These are phyloP conservation scores for Globisporangium radiosum DNA, from an alignment of 352 stramenopile genomes.

Conservation along the genomic window DNA sequence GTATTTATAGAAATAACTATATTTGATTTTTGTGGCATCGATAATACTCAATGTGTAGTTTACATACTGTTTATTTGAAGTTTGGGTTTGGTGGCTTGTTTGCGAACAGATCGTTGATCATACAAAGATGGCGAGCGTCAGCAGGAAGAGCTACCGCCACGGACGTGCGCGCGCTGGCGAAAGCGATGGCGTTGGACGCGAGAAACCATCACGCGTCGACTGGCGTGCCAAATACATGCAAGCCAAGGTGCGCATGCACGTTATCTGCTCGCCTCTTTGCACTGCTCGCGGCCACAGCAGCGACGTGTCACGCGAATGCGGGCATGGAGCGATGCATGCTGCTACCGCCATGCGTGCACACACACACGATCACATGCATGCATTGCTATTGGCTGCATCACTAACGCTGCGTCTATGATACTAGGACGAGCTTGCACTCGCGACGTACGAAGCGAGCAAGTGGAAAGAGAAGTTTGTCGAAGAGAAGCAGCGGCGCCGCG, in stretches of 20 bases:
- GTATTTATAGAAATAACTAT: too few species aligned
- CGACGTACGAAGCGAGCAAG: constrained; percentile 56
- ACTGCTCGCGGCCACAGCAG: not conserved
- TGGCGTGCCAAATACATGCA: constrained; percentile 40
- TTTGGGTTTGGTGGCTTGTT: too few species aligned
- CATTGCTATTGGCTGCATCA: too few species aligned
- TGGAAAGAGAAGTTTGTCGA: constrained; percentile 81
- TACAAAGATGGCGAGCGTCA: too few species aligned
- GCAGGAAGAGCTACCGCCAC: not conserved
- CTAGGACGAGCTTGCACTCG: constrained; percentile 56
- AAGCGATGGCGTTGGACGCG: constrained; percentile 4
- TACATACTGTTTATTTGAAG: too few species aligned
- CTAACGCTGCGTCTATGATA: not conserved
- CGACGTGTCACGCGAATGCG: not conserved
- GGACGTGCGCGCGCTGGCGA: not conserved
- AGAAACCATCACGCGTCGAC: constrained; percentile 9
- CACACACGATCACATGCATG: too few species aligned
- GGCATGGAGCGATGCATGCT: too few species aligned
- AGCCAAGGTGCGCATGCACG: constrained; percentile 23
- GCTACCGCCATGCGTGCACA: too few species aligned
- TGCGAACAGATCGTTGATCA: too few species aligned
- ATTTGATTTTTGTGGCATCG: too few species aligned
- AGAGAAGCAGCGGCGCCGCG: constrained; percentile 62
- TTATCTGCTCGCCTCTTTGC: too few species aligned
- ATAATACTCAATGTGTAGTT: too few species aligned